Evolutionary conservation across 225 moss, liverwort and hornwort species (phyloP).

Genomic region (Sphagnum contortum): DNA sequence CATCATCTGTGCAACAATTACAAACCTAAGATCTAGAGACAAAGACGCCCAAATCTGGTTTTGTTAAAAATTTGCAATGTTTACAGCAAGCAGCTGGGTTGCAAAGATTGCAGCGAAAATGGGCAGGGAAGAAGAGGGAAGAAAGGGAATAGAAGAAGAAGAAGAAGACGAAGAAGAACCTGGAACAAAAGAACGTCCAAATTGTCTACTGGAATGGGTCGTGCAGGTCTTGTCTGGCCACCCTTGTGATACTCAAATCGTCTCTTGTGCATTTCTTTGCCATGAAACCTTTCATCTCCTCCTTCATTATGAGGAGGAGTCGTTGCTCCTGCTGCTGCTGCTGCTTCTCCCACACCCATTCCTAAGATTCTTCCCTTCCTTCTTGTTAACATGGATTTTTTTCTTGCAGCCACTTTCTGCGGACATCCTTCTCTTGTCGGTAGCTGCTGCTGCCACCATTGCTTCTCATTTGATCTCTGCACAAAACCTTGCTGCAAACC

Average conservation of each 20-base stretch:
- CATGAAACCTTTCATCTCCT: conserved; percentile 12
- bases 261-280: conserved; percentile 29
- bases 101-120: background rate
- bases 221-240: conserved; percentile 21
- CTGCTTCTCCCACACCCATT: no score
- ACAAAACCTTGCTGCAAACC: no score
- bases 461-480: no score
- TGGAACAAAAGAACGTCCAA: conserved; percentile 27
- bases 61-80: background rate
- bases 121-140: background rate
- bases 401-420: no score
- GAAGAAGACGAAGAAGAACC: conserved; percentile 2
- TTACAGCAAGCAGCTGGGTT: background rate
- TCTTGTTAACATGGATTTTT: no score
- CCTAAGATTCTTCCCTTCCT: no score
- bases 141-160: background rate
- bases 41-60: background rate
- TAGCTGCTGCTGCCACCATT: no score
- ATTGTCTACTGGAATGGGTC: conserved; percentile 8
- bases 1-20: no score
- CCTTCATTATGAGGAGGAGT: no score
- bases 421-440: no score
- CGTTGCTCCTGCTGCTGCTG: no score
- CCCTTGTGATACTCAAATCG: conserved; percentile 29
- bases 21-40: background rate